Evolutionary conservation across 129 eudicot species (phyloP).

Genomic region (Rutidosis leptorrhynchoides): DNA sequence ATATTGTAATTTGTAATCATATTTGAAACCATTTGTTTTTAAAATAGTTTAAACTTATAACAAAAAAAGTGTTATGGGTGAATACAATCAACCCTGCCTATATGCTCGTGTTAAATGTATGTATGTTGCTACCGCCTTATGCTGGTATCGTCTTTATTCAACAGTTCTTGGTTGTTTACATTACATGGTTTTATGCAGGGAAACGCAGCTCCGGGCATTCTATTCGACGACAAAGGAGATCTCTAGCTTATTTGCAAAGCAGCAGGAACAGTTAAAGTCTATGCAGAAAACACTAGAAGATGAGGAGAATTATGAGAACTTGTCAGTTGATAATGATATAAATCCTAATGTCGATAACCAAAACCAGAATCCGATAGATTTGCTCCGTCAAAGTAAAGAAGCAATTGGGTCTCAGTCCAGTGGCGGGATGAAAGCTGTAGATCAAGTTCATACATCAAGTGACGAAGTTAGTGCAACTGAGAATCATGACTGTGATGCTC

Average conservation of each 20-base stretch:
- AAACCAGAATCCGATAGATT: constrained; percentile 28
- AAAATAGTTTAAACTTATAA: neutral
- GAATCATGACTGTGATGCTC: constrained; percentile 69
- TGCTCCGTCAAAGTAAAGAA: constrained; percentile 35
- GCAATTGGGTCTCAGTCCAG: constrained; percentile 37
- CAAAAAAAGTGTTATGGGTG: neutral
- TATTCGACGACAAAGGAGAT: constrained; percentile 96
- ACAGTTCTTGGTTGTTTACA: constrained; percentile 8
- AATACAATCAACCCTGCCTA: neutral
- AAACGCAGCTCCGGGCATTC: constrained; percentile 93
- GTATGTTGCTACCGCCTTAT: neutral
- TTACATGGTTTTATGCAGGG: constrained; percentile 49
- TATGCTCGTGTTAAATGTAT: neutral
- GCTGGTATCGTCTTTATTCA: neutral
- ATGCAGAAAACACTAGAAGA: constrained; percentile 96
- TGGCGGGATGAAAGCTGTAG: constrained; percentile 35
- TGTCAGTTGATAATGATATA: constrained; percentile 60
- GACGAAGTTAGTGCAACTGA: constrained; percentile 81
- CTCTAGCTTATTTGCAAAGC: constrained; percentile 66
- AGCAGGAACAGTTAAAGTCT: constrained; percentile 88
- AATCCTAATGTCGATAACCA: constrained; percentile 35
- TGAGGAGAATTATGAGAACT: constrained; percentile 71
- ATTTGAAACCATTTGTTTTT: neutral
- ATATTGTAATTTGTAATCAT: neutral
- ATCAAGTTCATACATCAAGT: constrained; percentile 41